These are phyloP conservation scores for Ambrosia hybrid DNA, from an alignment of 140 eudicot genomes.

Conservation along the genomic window DNA sequence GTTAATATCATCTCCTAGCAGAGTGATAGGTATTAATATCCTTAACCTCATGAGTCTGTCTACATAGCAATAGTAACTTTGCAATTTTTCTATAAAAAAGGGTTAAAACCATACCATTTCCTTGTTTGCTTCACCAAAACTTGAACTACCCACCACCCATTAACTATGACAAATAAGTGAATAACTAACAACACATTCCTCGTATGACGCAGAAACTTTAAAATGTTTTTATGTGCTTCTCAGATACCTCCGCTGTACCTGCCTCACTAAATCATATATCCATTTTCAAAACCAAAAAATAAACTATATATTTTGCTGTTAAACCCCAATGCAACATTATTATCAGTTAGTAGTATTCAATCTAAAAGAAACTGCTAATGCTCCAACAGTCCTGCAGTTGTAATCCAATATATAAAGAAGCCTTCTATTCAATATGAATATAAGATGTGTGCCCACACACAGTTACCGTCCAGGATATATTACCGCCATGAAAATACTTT, in stretches of 20 bases:
- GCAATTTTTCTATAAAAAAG: constrained; percentile 17
- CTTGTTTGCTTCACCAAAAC: constrained; percentile 44
- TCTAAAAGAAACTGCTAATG: constrained; percentile 20
- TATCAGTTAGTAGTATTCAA: constrained; percentile 10
- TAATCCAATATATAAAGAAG: constrained; percentile 27
- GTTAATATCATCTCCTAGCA: constrained; percentile 14
- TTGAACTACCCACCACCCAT: constrained; percentile 51
- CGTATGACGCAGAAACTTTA: neutral
- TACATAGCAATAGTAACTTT: constrained; percentile 22
- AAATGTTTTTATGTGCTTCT: constrained; percentile 2
- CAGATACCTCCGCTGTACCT: constrained; percentile 32
- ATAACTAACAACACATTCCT: neutral
- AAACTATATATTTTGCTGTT: neutral
- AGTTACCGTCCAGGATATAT: constrained; percentile 35
- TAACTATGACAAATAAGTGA: constrained; percentile 12
- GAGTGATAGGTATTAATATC: constrained; percentile 16
- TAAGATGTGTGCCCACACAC: constrained; percentile 22
- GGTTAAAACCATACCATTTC: constrained; percentile 48
- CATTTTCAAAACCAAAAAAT: constrained; percentile 20
- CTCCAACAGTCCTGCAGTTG: constrained; percentile 42
- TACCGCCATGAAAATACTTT: constrained; percentile 23
- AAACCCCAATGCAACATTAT: constrained; percentile 1
- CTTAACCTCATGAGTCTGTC: constrained; percentile 2
- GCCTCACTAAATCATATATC: constrained; percentile 42
- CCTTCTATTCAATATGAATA: constrained; percentile 28